These are phyloP conservation scores for Bretziella fagacearum DNA, from an alignment of 2,329 filamentous ascomycete species.

Conservation along the genomic window DNA sequence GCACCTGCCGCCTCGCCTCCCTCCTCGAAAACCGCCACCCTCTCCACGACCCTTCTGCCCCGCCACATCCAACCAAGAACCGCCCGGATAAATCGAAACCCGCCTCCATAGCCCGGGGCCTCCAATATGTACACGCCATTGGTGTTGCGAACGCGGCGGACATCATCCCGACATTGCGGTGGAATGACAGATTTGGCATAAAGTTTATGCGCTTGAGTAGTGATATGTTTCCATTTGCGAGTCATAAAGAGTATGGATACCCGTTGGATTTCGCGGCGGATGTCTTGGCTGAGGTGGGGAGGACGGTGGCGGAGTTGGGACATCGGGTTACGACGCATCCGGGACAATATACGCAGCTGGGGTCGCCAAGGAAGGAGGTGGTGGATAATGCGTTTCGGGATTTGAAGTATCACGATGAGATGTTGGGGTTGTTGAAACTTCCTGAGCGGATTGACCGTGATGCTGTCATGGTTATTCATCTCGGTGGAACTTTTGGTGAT, in stretches of 20 bases:
- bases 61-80: conserved; percentile 72
- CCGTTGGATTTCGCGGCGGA: conserved; percentile 69
- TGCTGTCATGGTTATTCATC: conserved; percentile 86
- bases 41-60: conserved; percentile 54
- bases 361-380: conserved; percentile 62
- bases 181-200: conserved; percentile 87
- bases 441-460: conserved; percentile 66
- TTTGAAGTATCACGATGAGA: conserved; percentile 72
- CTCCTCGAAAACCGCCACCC: conserved; percentile 82
- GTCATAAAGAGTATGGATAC: conserved; percentile 75
- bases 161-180: conserved; percentile 67
- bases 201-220: conserved; percentile 84
- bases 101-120: conserved; percentile 48
- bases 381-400: conserved; percentile 64
- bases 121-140: conserved; percentile 56
- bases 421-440: conserved; percentile 60
- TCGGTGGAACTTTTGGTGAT: conserved; percentile 82
- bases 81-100: conserved; percentile 59
- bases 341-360: conserved; percentile 83
- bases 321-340: conserved; percentile 84
- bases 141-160: conserved; percentile 72
- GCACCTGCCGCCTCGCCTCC: conserved; percentile 79
- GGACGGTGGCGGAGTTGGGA: conserved; percentile 56
- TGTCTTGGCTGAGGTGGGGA: conserved; percentile 58
- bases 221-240: conserved; percentile 95